phyloP scores from a whole-genome alignment of 2,329 filamentous ascomycete genomes.

The Trichoderma polysporum region DNA sequence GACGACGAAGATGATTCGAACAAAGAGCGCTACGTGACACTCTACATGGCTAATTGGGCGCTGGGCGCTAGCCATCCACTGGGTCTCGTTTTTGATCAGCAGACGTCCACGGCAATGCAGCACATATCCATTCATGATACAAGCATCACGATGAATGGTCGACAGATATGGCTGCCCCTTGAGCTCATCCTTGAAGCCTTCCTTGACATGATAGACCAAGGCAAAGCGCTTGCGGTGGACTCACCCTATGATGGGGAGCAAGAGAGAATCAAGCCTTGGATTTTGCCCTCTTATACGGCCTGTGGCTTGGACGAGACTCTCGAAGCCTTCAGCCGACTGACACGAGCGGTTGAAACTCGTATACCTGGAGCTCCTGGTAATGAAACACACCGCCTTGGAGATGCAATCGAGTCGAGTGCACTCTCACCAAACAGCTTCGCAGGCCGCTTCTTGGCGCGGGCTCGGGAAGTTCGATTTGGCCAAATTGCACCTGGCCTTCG shows the following conservation, averaged over 20 bases:
- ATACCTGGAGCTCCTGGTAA: not conserved
- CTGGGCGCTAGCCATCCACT: slow-evolving; percentile 7
- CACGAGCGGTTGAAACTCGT: slow-evolving; percentile 6
- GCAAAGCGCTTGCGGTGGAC: slow-evolving; percentile 8
- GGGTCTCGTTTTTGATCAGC: slow-evolving; percentile 11
- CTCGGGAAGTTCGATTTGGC: slow-evolving; percentile 1
- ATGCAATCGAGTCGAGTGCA: not conserved
- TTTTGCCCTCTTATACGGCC: slow-evolving; percentile 4
- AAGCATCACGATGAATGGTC: slow-evolving; percentile 7
- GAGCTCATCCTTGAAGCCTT: slow-evolving; percentile 11
- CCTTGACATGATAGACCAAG: slow-evolving; percentile 10
- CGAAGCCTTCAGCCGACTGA: not conserved
- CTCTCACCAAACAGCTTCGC: slow-evolving; percentile 1
- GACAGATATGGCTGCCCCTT: slow-evolving; percentile 4
- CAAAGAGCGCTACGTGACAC: slow-evolving; percentile 9
- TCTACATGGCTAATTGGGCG: slow-evolving; percentile 16
- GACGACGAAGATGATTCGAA: slow-evolving; percentile 7
- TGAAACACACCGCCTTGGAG: not conserved
- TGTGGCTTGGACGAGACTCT: slow-evolving; percentile 5
- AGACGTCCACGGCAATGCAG: slow-evolving; percentile 10
- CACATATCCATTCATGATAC: slow-evolving; percentile 13
- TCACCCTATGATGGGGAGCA: slow-evolving; percentile 2
- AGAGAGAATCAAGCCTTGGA: not conserved
- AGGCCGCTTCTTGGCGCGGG: not conserved
- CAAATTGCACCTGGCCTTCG: slow-evolving; percentile 10